These are phyloP conservation scores for Leishmania martiniquensis DNA, from an alignment of 208 protist species.

Conservation along the genomic window DNA sequence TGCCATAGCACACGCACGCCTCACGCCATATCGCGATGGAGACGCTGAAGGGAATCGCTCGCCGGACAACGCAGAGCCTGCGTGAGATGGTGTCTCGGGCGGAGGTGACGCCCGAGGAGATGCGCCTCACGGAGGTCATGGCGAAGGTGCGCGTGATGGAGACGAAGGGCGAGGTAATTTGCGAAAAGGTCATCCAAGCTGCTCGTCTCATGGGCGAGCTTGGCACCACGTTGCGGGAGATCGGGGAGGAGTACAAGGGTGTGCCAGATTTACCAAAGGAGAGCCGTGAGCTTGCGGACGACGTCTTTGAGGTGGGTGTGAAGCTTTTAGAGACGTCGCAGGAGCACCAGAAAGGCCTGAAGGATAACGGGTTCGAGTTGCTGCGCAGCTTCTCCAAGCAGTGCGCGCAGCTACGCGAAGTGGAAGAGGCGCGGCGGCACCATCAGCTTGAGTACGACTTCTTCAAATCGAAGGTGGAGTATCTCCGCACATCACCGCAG, in stretches of 20 bases:
- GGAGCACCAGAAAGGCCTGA: conserved; percentile 64
- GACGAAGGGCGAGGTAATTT: conserved; percentile 45
- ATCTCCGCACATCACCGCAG: conserved; percentile 48
- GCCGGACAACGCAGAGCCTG: conserved; percentile 81
- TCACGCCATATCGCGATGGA: conserved; percentile 41
- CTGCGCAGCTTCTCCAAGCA: conserved; percentile 55
- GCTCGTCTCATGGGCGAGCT: conserved; percentile 77
- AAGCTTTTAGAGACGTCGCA: conserved; percentile 53
- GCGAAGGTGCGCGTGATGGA: conserved; percentile 57
- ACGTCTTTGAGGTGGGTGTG: conserved; percentile 54
- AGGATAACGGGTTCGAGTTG: conserved; percentile 63
- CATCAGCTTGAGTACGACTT: conserved; percentile 83
- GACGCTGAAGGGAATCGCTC: conserved; percentile 69
- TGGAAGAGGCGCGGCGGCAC: conserved; percentile 57
- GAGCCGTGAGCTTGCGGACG: conserved; percentile 52
- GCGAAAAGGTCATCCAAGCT: conserved; percentile 55
- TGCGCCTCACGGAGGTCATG: conserved; percentile 38
- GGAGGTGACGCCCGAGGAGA: conserved; percentile 47
- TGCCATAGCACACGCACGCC: not conserved
- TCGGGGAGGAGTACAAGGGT: conserved; percentile 71
- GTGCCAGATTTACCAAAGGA: conserved; percentile 63
- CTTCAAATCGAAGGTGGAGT: conserved; percentile 73
- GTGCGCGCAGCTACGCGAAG: conserved; percentile 48
- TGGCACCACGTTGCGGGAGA: conserved; percentile 58
- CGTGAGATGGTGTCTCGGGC: conserved; percentile 57